phyloP scores from a whole-genome alignment of 2,329 filamentous ascomycete genomes.

The Monilinia fructicola region DNA sequence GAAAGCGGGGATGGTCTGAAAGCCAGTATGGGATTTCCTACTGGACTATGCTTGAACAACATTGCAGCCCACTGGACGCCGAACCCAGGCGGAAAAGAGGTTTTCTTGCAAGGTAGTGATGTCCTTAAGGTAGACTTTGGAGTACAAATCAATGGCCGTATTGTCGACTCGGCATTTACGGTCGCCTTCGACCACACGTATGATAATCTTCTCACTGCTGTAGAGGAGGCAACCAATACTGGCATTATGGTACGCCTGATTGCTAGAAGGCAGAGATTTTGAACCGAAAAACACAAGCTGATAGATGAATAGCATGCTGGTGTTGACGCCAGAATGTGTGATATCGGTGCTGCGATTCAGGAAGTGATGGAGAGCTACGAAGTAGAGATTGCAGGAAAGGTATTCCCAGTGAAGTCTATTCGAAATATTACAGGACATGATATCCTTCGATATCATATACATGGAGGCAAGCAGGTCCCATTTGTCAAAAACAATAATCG shows the following conservation, averaged over 20 bases:
- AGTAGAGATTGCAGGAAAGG: conserved; percentile 51
- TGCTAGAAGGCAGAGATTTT: background rate
- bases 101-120: conserved; percentile 68
- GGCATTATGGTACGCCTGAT: conserved; percentile 39
- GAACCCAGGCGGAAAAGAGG: conserved; percentile 62
- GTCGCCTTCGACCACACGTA: conserved; percentile 73
- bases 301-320: conserved; percentile 45
- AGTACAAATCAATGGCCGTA: conserved; percentile 76
- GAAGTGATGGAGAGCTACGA: conserved; percentile 62
- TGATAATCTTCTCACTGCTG: conserved; percentile 70
- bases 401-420: conserved; percentile 53
- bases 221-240: conserved; percentile 71
- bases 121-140: conserved; percentile 84
- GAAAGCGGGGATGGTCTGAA: conserved; percentile 51
- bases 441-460: conserved; percentile 54
- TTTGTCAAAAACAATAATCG: conserved; percentile 52
- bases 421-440: conserved; percentile 55
- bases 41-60: conserved; percentile 54
- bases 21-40: conserved; percentile 56
- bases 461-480: conserved; percentile 56
- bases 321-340: conserved; percentile 53
- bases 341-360: conserved; percentile 56
- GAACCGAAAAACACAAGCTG: conserved; percentile 7
- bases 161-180: conserved; percentile 80
- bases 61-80: conserved; percentile 57